Evolutionary conservation across 352 stramenopile species (phyloP).

Genomic region (Phytophthora colocasiae): DNA sequence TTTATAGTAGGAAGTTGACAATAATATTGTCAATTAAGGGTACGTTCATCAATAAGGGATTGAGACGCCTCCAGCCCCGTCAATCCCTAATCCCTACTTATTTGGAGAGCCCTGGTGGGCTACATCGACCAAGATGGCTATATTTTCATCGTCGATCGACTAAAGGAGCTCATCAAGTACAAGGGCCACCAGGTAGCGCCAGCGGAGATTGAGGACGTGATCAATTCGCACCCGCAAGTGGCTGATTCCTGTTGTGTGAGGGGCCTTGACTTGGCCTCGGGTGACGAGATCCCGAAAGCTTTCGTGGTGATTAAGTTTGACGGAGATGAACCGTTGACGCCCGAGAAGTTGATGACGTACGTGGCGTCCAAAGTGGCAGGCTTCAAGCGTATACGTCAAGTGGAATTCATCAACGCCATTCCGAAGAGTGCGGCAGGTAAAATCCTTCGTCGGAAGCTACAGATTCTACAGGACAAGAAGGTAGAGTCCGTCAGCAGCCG

Average conservation of each 20-base stretch:
- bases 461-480: constrained; percentile 47
- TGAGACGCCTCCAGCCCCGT: too few species aligned
- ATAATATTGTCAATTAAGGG: too few species aligned
- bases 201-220: constrained; percentile 91
- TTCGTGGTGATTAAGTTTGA: constrained; percentile 85
- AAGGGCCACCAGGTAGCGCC: constrained; percentile 92
- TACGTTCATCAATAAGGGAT: too few species aligned
- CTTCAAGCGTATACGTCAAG: constrained; percentile 87
- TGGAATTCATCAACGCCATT: constrained; percentile 89
- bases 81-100: too few species aligned
- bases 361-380: constrained; percentile 83
- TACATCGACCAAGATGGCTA: constrained; percentile 92
- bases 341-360: constrained; percentile 54
- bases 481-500: constrained; percentile 30
- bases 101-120: too few species aligned
- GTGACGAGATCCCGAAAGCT: constrained; percentile 89
- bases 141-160: constrained; percentile 91
- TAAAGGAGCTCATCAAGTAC: constrained; percentile 97
- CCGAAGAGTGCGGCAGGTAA: constrained; percentile 91
- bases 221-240: constrained; percentile 81
- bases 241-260: constrained; percentile 80
- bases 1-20: too few species aligned
- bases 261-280: constrained; percentile 61
- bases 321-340: constrained; percentile 13
- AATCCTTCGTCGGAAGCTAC: constrained; percentile 86